Conservation (phyloP, 306 rosid genomes). For the Cucurbita maxima region DNA sequence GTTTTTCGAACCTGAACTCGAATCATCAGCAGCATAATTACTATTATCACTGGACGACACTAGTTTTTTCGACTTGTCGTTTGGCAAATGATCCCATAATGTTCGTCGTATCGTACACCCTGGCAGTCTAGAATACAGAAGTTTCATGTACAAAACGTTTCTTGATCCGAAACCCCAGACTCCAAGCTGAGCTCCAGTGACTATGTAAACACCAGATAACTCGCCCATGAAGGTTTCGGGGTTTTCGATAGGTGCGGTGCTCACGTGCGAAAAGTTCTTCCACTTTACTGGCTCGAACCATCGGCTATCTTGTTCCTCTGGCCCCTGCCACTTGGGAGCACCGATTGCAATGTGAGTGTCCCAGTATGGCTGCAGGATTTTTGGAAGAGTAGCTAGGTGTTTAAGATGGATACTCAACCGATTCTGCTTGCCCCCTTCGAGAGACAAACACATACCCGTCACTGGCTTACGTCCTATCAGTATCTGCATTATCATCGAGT, state of each 20-base stretch:
- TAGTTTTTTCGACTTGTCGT: conserved; percentile 18
- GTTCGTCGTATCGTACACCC: conserved; percentile 68
- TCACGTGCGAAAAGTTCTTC: conserved; percentile 75
- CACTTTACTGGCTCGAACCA: conserved; percentile 84
- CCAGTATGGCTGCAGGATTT: conserved; percentile 63
- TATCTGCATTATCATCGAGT: conserved; percentile 32
- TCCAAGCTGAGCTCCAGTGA: conserved; percentile 80
- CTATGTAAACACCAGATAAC: conserved; percentile 43
- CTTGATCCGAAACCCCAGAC: conserved; percentile 80
- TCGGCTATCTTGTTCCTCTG: conserved; percentile 82
- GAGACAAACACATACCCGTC: conserved; percentile 54
- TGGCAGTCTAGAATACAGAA: conserved; percentile 53
- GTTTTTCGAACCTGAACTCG: conserved; percentile 26
- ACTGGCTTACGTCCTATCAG: conserved; percentile 80
- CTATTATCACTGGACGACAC: conserved; percentile 12
- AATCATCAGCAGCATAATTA: conserved; percentile 18
- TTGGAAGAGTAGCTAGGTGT: conserved; percentile 63
- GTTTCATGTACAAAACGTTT: conserved; percentile 68
- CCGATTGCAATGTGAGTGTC: conserved; percentile 64
- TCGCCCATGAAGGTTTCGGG: conserved; percentile 49
- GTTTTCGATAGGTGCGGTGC: conserved; percentile 75
- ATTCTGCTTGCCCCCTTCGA: conserved; percentile 70
- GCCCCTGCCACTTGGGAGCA: conserved; percentile 83
- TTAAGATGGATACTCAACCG: conserved; percentile 68
- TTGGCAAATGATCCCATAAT: conserved; percentile 51